Base-by-base conservation (phyloP, 257 asterid species). In the Solanum chiquidenum region DNA sequence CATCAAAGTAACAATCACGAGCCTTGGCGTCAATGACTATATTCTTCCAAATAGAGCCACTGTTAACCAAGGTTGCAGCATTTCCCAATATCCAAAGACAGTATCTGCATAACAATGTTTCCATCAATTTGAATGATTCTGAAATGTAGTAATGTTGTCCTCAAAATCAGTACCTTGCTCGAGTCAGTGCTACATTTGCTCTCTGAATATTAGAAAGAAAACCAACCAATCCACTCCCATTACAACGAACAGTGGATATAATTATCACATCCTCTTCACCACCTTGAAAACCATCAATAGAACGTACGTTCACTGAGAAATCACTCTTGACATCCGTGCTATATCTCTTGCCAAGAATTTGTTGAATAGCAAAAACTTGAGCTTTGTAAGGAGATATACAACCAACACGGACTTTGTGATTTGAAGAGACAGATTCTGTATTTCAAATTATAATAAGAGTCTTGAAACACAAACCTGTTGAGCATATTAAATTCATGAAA, bases 271-370 rank as follows among this genome's bases (percentile, higher is more conserved):
- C 98, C 88, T 94, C 95, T 89, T 95, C 98, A 5, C 98, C 96
- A 12, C 97, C 98, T 92, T 95, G 98, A 84, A 94, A 95, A 11
- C 98, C 98, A 89, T 94, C 98, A 40, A 94, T 95, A 6, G 98
- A 91, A 0, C 93, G 92, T 1, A 92, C 93, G 46, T 90, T 94
- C 34, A 94, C 98, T 2, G 95, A 93, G 87, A 95, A 94, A 5
- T 72, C 83, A 34, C 93, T 90, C 9, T 88, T 88, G n/a, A 86
- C 88, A 80, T 94, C 96, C 1, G 91, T 69, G 87, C 92, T 90
- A 44, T 94, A 94, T 10, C 83, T 88, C 88, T 91, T 91, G 20
- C 93, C 94, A 11, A 94, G 92, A 55, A 25, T 87, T 34, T 92
- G 92, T 83, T 89, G 86, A 83, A 94, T 93, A 2, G 95, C 98